Evolutionary conservation across 2,329 filamentous ascomycete genomes (phyloP), one percentile per base, ranked within the genome.

Genomic region (Podosphaera aphanis): DNA sequence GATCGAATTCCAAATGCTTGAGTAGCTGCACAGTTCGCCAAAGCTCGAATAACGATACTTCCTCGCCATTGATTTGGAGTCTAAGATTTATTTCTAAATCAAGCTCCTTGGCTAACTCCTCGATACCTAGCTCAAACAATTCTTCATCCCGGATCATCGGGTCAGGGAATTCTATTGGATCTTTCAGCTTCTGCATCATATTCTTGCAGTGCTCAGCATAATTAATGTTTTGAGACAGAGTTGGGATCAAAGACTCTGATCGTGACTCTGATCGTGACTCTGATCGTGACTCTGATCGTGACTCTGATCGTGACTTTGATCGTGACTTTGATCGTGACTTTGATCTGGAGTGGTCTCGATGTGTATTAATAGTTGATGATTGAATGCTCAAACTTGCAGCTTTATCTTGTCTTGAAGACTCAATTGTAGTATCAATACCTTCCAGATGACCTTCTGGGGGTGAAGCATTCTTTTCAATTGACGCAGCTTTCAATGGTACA

Each of bases 21-120:
- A 48, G 45, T 8, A 49, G 53, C n/a, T 44, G 48, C 13, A 58
- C 56, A 6, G 52, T 47, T 31, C 52, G 51, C 55, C 55, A 60
- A 4, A 60, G 44, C 8, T 47, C 49, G 45, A 55, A 58, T 13
- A 59, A 45, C 6, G 55, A 40, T 5, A 58, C 46, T 13, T 45
- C 42, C 39, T 48, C 46, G 4, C 52, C 56, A 38, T 50, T 49
- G 3, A 60, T 55, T 10, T 20, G 36, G 6, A 54, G 53, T 15
- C 46, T 45, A 21, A 55, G 51, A 11, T 55, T 44, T n/a, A 55
- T 33, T 21, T 52, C 49, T 2, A 50, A 1, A 5, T 46, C 44
- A 11, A 48, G 42, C n/a, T 25, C 7, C 5, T 48, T 27, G 13
- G 52, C 51, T 7, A 55, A 10, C 15, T n/a, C 27, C 2, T 10